Evolutionary conservation across 805 yeast species (phyloP).

Genomic region (Ogataea henricii): DNA sequence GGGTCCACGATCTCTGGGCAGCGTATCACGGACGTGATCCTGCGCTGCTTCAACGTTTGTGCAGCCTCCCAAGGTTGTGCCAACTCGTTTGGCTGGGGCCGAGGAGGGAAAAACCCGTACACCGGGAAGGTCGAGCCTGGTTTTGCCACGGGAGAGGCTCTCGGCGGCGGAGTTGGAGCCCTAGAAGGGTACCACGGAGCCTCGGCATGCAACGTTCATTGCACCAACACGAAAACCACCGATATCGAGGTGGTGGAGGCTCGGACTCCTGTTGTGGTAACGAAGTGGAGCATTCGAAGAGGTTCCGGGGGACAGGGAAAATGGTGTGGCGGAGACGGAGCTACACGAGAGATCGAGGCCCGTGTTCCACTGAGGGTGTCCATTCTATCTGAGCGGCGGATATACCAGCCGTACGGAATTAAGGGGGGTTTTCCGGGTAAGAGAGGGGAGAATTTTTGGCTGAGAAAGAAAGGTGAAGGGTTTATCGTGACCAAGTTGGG

Average conservation of each 20-base stretch:
- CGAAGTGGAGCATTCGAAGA: conserved; percentile 44
- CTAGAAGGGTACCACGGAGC: conserved; percentile 48
- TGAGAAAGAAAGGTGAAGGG: conserved; percentile 20
- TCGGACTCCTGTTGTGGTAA: conserved; percentile 51
- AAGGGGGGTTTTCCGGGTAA: conserved; percentile 45
- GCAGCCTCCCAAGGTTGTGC: conserved; percentile 63
- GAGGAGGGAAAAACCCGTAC: conserved; percentile 42
- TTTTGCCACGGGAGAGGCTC: conserved; percentile 56
- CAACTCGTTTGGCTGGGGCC: conserved; percentile 59
- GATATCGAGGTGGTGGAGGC: conserved; percentile 56
- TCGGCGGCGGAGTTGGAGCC: conserved; percentile 59
- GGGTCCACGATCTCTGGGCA: conserved; percentile 61
- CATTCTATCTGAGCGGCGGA: conserved; percentile 46
- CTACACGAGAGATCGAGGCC: conserved; percentile 47
- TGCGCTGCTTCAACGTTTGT: conserved; percentile 55
- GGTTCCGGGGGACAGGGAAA: conserved; percentile 52
- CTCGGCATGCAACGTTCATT: conserved; percentile 52
- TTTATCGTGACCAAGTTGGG: conserved; percentile 30
- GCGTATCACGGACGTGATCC: conserved; percentile 53
- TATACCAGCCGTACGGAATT: conserved; percentile 48
- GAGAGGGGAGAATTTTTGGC: conserved; percentile 39
- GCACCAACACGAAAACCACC: conserved; percentile 56
- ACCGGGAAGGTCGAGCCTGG: conserved; percentile 45
- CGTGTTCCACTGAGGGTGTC: conserved; percentile 36
- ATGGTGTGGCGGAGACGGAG: conserved; percentile 52